Evolutionary conservation across 768 basidiomycete genomes (phyloP).

Genomic region (Mycena olivaceomarginata): DNA sequence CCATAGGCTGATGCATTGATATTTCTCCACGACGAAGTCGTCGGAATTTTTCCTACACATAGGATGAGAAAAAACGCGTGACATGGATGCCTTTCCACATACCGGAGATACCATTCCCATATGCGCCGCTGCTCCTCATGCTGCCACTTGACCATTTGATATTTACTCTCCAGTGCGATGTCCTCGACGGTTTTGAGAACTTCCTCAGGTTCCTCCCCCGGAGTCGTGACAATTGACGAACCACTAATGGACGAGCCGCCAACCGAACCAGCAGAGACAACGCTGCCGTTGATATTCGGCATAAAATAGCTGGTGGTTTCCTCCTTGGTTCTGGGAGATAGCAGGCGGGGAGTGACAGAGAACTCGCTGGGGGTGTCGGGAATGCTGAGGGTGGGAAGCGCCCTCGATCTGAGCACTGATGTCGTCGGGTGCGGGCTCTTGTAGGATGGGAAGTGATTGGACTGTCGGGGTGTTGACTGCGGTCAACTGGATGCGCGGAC

Average conservation of each 20-base stretch:
- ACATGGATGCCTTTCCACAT: not conserved
- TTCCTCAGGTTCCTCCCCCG: slow-evolving; percentile 61
- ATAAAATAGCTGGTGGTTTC: slow-evolving; percentile 65
- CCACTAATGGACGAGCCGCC: slow-evolving; percentile 41
- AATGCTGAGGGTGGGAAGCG: slow-evolving; percentile 60
- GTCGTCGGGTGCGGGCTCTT: slow-evolving; percentile 61
- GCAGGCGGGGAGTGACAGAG: slow-evolving; percentile 40
- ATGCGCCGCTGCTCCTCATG: slow-evolving; percentile 92
- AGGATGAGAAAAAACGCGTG: not conserved
- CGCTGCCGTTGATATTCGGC: slow-evolving; percentile 49
- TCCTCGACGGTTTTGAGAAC: slow-evolving; percentile 79
- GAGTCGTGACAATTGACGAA: slow-evolving; percentile 43
- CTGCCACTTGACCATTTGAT: slow-evolving; percentile 83
- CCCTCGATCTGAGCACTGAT: slow-evolving; percentile 79
- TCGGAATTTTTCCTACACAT: slow-evolving; percentile 77
- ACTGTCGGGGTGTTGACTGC: slow-evolving; percentile 58
- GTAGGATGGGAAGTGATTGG: slow-evolving; percentile 23
- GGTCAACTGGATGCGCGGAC: slow-evolving; percentile 64
- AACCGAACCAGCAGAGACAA: slow-evolving; percentile 54
- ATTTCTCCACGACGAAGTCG: slow-evolving; percentile 94
- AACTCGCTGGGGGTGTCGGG: slow-evolving; percentile 51
- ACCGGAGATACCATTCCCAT: slow-evolving; percentile 95
- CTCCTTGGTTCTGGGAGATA: slow-evolving; percentile 50
- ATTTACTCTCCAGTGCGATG: slow-evolving; percentile 84
- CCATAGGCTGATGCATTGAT: slow-evolving; percentile 90